These are phyloP conservation scores for Sclerotinia sclerotiorum DNA, from an alignment of 2,329 filamentous ascomycete genomes.

Conservation along the genomic window DNA sequence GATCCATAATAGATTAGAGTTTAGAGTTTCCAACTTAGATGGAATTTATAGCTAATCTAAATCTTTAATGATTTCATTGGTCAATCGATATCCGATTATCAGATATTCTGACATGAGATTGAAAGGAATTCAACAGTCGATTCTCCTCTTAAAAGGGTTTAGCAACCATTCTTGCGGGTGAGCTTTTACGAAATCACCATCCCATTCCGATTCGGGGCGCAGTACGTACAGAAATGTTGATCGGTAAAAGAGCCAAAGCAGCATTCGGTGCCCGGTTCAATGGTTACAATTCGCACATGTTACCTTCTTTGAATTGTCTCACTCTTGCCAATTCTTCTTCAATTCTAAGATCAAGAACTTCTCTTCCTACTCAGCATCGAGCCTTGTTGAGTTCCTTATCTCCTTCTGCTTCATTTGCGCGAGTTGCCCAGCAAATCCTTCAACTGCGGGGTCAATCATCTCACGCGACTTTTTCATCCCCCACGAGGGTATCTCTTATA, in stretches of 20 bases:
- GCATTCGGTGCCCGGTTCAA: background rate
- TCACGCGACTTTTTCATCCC: conserved; percentile 27
- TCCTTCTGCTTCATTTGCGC: conserved; percentile 25
- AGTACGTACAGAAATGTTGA: conserved; percentile 20
- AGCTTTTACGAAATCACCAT: too few species aligned
- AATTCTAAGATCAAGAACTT: conserved; percentile 10
- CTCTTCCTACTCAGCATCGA: conserved; percentile 25
- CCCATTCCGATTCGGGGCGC: background rate
- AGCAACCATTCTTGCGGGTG: too few species aligned
- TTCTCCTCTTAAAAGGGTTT: too few species aligned
- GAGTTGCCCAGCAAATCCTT: conserved; percentile 23
- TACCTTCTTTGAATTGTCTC: conserved; percentile 19
- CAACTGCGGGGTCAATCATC: conserved; percentile 35
- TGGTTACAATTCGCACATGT: conserved; percentile 3
- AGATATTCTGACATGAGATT: too few species aligned
- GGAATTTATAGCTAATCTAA: too few species aligned
- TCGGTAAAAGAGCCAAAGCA: conserved; percentile 17
- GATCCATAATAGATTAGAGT: too few species aligned
- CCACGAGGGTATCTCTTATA: conserved; percentile 26
- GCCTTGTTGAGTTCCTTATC: conserved; percentile 11
- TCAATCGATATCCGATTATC: too few species aligned
- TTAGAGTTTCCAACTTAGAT: too few species aligned
- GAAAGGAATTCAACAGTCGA: too few species aligned
- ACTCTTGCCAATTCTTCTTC: background rate
- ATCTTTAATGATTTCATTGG: too few species aligned